Evolutionary conservation across 331 rosid genomes (phyloP), one percentile per base, ranked within the genome.

Genomic region (Ulmus americana): DNA sequence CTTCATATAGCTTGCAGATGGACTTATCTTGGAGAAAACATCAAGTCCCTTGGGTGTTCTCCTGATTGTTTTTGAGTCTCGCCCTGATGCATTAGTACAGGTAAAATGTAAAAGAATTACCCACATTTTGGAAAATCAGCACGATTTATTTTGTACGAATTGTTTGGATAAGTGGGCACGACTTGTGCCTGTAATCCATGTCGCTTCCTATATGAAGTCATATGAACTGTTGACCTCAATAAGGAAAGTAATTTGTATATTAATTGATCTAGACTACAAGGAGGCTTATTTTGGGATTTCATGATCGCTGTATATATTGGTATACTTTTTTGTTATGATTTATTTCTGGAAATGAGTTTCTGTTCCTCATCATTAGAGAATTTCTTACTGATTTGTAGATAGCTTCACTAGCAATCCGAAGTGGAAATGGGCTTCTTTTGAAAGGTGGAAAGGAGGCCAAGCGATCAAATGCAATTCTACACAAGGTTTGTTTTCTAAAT

Each of bases 391-490:
- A 76, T 63, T 79, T 77, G 76, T 78, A 94, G 99, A 94, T 94
- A 75, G 97, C 97, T 76, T 87, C 97, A 52, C 81, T 94, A 81
- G 99, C 99, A 42, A 84, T 94, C 46, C 86, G 95, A 47, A 90
- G 99, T 73, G 99, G 99, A 51, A 94, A 94, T 62, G 99, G 97
- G 46, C 97, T 94, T 80, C 95, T 94, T 67, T 77, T 94, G 80
- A 89, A 94, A 79, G 99, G 99, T 65, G 99, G 99, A 74, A 94
- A 94, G 88, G 99, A 94, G 80, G 97, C 99, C 60, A 94, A 69
- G 75, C 90, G 88, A 78, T 94, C 99, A 56, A 94, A 94, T 78
- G 89, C 88, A 64, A 76, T 90, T 71, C 80, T 94, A 69, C 97
- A 94, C 85, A 85, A 90, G 85, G 99, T 90, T 53, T 54, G 71